phyloP scores from a whole-genome alignment of 2,329 filamentous ascomycete genomes.

The Xylariaceae sp. region DNA sequence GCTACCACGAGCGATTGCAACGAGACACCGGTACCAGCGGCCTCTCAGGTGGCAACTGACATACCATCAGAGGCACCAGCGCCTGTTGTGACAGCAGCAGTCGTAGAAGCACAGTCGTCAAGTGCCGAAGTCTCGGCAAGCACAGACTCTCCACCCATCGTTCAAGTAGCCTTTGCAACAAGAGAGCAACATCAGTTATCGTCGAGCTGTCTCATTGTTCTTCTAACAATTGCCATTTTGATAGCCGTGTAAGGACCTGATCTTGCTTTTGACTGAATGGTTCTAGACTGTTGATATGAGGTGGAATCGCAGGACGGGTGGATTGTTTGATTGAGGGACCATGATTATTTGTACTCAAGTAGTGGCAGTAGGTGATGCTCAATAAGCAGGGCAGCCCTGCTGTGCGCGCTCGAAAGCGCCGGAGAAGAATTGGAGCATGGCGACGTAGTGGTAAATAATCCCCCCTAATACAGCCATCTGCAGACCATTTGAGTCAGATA shows the following conservation, averaged over 20 bases:
- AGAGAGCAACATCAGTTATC: background rate
- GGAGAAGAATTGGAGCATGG: slow-evolving; percentile 93
- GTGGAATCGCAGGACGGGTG: too few relatives aligned
- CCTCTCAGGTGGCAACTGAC: too few relatives aligned
- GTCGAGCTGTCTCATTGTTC: slow-evolving; percentile 5
- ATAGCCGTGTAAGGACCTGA: background rate
- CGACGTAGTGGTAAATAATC: slow-evolving; percentile 94
- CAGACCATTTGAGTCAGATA: slow-evolving; percentile 85
- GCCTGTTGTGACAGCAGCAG: background rate
- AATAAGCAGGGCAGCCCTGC: slow-evolving; percentile 56
- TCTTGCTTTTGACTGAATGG: background rate
- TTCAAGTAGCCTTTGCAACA: slow-evolving; percentile 21
- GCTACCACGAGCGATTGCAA: background rate
- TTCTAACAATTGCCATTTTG: too few relatives aligned
- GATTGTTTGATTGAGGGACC: too few relatives aligned
- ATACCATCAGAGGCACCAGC: background rate
- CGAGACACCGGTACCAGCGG: slow-evolving; percentile 1
- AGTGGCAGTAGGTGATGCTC: slow-evolving; percentile 13
- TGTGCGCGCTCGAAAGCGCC: slow-evolving; percentile 69
- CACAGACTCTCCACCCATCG: slow-evolving; percentile 8
- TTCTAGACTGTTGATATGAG: background rate
- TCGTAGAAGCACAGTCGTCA: too few relatives aligned
- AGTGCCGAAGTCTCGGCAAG: slow-evolving; percentile 10
- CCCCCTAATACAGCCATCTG: slow-evolving; percentile 90
- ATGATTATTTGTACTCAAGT: too few relatives aligned